These are phyloP conservation scores for Haematococcus sp. DNA, from an alignment of 139 green algal species.

Conservation along the genomic window DNA sequence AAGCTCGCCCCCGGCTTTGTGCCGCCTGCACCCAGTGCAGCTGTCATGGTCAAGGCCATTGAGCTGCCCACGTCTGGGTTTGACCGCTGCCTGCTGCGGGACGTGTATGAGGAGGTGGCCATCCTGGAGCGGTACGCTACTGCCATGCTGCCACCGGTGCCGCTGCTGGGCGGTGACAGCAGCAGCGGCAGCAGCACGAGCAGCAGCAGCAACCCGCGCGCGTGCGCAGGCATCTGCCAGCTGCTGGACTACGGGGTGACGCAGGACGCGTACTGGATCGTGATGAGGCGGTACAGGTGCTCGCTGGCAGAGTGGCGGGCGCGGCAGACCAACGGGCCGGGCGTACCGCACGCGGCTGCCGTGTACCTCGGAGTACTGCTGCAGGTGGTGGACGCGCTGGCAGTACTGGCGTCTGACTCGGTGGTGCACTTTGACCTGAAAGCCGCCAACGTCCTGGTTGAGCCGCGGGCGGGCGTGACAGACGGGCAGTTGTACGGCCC, in stretches of 20 bases:
- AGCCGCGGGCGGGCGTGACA: slow-evolving; percentile 47
- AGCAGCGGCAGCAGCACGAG: background rate
- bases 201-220: background rate
- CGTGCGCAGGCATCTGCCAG: slow-evolving; percentile 39
- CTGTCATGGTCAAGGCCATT: slow-evolving; percentile 58
- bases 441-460: slow-evolving; percentile 73
- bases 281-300: slow-evolving; percentile 67
- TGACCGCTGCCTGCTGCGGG: slow-evolving; percentile 58
- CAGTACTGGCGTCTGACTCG: slow-evolving; percentile 37
- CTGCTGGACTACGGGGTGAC: slow-evolving; percentile 72
- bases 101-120: slow-evolving; percentile 68
- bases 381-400: slow-evolving; percentile 51
- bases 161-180: background rate
- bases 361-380: slow-evolving; percentile 62
- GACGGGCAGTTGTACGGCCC: slow-evolving; percentile 64
- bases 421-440: slow-evolving; percentile 91
- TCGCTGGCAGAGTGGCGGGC: slow-evolving; percentile 66
- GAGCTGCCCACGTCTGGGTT: slow-evolving; percentile 50
- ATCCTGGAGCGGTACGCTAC: slow-evolving; percentile 59
- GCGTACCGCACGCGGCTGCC: slow-evolving; percentile 7
- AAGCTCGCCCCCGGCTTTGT: slow-evolving; percentile 11
- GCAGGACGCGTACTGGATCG: slow-evolving; percentile 59
- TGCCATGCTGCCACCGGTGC: background rate
- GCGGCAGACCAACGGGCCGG: slow-evolving; percentile 21
- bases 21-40: background rate